Conservation (phyloP, 495 filamentous ascomycete genomes). For the Penicillium malachiteum region DNA sequence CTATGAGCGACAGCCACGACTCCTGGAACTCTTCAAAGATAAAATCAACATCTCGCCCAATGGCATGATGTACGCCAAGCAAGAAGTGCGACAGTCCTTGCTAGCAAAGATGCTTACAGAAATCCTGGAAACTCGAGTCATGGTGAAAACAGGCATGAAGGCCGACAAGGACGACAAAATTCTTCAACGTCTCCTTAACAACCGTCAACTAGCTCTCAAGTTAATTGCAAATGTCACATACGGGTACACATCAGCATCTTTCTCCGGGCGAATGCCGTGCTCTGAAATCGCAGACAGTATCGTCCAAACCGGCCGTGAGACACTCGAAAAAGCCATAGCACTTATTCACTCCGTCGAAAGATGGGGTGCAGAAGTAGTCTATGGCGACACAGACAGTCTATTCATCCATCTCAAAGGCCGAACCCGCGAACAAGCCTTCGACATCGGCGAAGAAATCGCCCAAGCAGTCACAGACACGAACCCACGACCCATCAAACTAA, state of each 20-base stretch:
- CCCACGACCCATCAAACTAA: constrained; percentile 89
- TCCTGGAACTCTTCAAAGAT: constrained; percentile 78
- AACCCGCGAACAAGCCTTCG: constrained; percentile 82
- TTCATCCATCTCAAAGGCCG: constrained; percentile 89
- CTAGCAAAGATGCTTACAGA: constrained; percentile 96
- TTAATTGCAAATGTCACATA: constrained; percentile 98
- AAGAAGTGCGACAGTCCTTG: constrained; percentile 81
- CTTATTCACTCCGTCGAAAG: constrained; percentile 81
- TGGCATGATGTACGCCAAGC: constrained; percentile 91
- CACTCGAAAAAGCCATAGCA: constrained; percentile 88
- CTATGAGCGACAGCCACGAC: constrained; percentile 69
- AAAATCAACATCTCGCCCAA: constrained; percentile 94
- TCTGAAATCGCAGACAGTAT: constrained; percentile 98
- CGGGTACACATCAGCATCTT: constrained; percentile 93
- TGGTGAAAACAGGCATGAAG: constrained; percentile 99
- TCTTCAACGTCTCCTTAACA: constrained; percentile 85
- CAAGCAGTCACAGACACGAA: constrained; percentile 85
- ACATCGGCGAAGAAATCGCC: constrained; percentile 92
- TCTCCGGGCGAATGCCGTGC: constrained; percentile 96
- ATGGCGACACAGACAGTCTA: constrained; percentile 96
- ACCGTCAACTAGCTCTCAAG: constrained; percentile 93
- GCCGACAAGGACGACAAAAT: constrained; percentile 84
- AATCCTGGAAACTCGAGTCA: constrained; percentile 93
- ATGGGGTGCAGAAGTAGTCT: constrained; percentile 96
- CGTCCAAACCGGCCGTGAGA: constrained; percentile 92